Evolutionary conservation across 202 grass and related monocot genomes (phyloP), one percentile per base, ranked within the genome.

Genomic region (Panicum virgatum): DNA sequence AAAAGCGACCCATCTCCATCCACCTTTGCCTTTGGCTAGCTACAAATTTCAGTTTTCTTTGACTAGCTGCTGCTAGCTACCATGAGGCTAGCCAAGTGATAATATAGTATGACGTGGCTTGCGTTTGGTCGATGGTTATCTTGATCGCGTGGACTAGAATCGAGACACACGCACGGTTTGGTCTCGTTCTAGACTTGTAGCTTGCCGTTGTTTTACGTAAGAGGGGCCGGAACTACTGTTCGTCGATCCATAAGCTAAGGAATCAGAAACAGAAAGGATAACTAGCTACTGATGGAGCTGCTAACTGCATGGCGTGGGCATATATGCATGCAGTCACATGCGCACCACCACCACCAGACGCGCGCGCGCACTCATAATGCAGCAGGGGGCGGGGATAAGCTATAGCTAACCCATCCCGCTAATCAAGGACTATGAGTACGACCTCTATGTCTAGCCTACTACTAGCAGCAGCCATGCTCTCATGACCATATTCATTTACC

Each of bases 361-460:
- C n/a, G n/a, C n/a, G n/a, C n/a, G n/a, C n/a, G 29, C 77, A 59
- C 69, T 74, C 68, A 58, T 44, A 73, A 43, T 70, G 72, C 0
- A 29, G n/a, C n/a, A n/a, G n/a, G n/a, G n/a, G n/a, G n/a, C n/a
- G 76, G 53, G 40, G 18, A 23, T 57, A 34, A 72, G 45, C 44
- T 38, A 34, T 38, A 34, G 32, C 32, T 34, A 34, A 39, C 61
- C 44, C 62, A n/a, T 68, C 61, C 84, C 77, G 77, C 70, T 75
- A 81, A 86, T 86, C 9, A 81, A 80, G 84, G 84, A 38, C 60
- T 59, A 86, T 59, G 84, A 81, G 69, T 81, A 40, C 37, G 51
- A 50, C 68, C 77, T 80, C 58, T 6, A 5, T 19, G 76, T 43
- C 47, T 79, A n/a, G n/a, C n/a, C n/a, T n/a, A n/a, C n/a, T n/a